Evolutionary conservation across 2,329 filamentous ascomycete species (phyloP), one percentile per base, ranked within the genome.

Genomic region (Fusarium algeriense): DNA sequence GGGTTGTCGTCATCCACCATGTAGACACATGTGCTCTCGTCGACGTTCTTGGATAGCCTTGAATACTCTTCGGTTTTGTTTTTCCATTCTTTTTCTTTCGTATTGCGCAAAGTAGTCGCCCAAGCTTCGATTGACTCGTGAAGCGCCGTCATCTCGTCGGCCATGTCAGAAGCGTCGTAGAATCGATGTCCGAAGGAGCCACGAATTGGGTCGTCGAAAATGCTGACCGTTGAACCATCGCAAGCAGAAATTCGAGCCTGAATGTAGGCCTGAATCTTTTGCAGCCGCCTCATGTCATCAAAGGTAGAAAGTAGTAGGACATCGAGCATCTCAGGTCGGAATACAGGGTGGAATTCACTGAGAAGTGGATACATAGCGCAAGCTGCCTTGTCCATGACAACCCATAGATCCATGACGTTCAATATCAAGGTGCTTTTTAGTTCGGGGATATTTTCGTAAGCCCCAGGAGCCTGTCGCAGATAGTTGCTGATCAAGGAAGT

Each of bases 61-160:
- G 82, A 76, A 20, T 81, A 84, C 32, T 77, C 67, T 1, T 56
- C 52, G 7, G 68, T 80, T 37, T 78, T 76, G 0, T 43, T 19
- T 19, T 64, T 54, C 81, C 80, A 83, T 38, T 84, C 81, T 0
- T 53, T 9, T 32, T 75, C 70, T 56, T 83, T 84, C 2, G 20
- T 5, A 1, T 48, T 37, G 26, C 69, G 66, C 8, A 67, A 15
- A 8, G 57, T 8, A 1, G 54, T 57, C 6, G 81, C 76, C 23
- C 50, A 46, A 0, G 56, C 52, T 14, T 77, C 67, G 26, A 84
- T 81, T 1, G 40, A 13, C 3, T 65, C 34, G 8, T 76, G 73
- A 1, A 80, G 45, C 1, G 37, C 32, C 34, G 64, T 52, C 38
- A 78, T 59, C 15, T 54, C 37, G 2, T 34, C 40, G 1, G 71